A percentile compares a stretch with the other conserved stretches of the same genome.
Conservation (phyloP, 75 land plant species). For the Sequoia sempervirens region DNA sequence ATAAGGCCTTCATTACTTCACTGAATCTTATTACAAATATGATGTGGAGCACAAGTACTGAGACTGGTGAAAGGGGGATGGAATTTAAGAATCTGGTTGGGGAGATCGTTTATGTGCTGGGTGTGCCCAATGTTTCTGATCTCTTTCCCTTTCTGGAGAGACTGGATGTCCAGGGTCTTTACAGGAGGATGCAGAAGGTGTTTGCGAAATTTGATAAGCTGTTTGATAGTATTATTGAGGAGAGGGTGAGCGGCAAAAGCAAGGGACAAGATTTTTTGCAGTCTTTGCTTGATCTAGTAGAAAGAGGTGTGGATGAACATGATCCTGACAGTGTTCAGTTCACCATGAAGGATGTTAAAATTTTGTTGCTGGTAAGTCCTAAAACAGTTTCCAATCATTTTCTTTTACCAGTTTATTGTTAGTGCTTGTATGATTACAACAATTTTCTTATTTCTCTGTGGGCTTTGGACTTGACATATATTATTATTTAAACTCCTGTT, state of each 20-base stretch:
- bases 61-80: conserved; percentile 7
- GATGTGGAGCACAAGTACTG: conserved; percentile 3
- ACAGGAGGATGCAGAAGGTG: conserved; percentile 12
- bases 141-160: conserved; percentile 24
- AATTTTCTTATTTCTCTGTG: too few relatives aligned
- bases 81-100: conserved; percentile 21
- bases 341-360: conserved; percentile 30
- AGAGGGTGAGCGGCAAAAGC: neutral
- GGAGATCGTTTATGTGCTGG: conserved; percentile 19
- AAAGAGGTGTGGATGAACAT: conserved; percentile 12
- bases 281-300: conserved; percentile 17
- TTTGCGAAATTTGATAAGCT: conserved; percentile 13
- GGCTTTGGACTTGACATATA: too few relatives aligned
- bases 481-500: too few relatives aligned
- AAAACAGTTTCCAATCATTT: too few relatives aligned
- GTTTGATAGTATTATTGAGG: conserved; percentile 21
- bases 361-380: conserved; percentile 32
- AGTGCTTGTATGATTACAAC: too few relatives aligned
- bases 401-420: too few relatives aligned
- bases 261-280: conserved; percentile 33
- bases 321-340: conserved; percentile 13
- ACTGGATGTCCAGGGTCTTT: conserved; percentile 36
- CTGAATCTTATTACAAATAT: neutral
- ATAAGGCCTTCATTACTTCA: neutral
- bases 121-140: conserved; percentile 30